Conservation (phyloP, 2,329 filamentous ascomycete genomes). For the Chaetomiaceae sp. region DNA sequence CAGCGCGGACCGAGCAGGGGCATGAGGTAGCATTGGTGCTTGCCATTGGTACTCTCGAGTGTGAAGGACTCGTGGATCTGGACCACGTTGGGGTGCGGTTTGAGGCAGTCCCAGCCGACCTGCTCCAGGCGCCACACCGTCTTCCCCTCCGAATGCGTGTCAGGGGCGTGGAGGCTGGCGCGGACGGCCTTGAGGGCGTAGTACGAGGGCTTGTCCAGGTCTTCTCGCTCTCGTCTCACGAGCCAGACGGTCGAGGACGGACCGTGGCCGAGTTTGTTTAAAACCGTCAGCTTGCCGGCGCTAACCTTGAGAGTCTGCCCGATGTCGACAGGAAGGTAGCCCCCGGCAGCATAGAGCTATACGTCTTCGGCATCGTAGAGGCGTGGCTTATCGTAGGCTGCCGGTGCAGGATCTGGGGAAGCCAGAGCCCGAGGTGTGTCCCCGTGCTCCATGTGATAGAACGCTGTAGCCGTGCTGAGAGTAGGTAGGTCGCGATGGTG, state of each 20-base stretch:
- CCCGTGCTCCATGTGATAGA: too few species aligned
- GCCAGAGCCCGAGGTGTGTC: too few species aligned
- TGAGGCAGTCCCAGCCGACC: neutral
- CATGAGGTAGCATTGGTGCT: neutral
- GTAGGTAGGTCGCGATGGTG: too few species aligned
- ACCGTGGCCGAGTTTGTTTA: constrained; percentile 1
- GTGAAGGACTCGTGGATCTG: neutral
- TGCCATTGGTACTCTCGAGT: neutral
- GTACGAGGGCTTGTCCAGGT: neutral
- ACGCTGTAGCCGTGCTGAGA: too few species aligned
- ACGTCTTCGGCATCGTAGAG: neutral
- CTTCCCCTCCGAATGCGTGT: neutral
- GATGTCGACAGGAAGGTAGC: neutral
- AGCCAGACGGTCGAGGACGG: constrained; percentile 1
- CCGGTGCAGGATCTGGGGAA: too few species aligned
- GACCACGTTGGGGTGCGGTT: neutral
- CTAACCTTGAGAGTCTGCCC: neutral
- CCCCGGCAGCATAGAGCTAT: neutral
- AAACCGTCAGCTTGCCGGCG: neutral
- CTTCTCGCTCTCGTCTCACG: neutral
- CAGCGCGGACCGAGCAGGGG: neutral
- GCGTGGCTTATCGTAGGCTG: neutral
- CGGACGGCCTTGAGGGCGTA: constrained; percentile 1
- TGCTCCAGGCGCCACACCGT: neutral
- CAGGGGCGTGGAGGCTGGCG: neutral